Base-by-base conservation (phyloP, 768 basidiomycete genomes). In the Boletus reticuloceps region DNA sequence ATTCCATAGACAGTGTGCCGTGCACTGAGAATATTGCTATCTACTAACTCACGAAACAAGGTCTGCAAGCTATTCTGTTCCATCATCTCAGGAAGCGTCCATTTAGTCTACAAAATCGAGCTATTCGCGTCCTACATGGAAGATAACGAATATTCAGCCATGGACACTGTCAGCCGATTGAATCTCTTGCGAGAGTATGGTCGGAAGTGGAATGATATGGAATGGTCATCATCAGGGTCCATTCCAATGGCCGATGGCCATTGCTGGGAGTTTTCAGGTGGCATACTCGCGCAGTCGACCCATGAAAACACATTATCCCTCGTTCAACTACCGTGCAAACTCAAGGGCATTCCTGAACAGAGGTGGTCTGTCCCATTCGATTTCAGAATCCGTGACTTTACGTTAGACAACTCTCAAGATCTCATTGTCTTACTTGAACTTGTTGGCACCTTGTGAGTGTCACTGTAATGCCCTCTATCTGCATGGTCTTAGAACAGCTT, bases 181-280 rank as follows among this genome's bases (percentile, higher is more conserved):
- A 42, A 57, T 10, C 59, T 64, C n/a, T 54, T 75, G 11, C 61
- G 61, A 42, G 47, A 64, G 13, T 51, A 73, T 40, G 69, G 67
- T 19, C 58, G 54, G 4, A 64, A 55, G 20, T 75, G 74, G 74
- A 57, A 66, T 43, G 17, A 59, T 25, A 55, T 75, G 51, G 11
- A 53, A 6, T 71, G 62, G 57, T 14, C 63, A 2, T 54, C 60
- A 2, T 51, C n/a, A 11, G 54, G 51, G 2, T 25, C 48, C 14
- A 61, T 66, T 6, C 49, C 59, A 8, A 59, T 64, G 51, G 42
- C 46, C 22, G 49, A 56, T 6, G 65, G 71, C 1, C 39, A 57
- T 19, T 57, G 59, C 20, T 75, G 74, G 74, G 74, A 75, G 48
- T 59, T 75, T 44, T 58, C 63, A 11, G 69, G 71, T 44, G 74